Conservation (phyloP, 345 rosid genomes). For the Combretum micranthum region DNA sequence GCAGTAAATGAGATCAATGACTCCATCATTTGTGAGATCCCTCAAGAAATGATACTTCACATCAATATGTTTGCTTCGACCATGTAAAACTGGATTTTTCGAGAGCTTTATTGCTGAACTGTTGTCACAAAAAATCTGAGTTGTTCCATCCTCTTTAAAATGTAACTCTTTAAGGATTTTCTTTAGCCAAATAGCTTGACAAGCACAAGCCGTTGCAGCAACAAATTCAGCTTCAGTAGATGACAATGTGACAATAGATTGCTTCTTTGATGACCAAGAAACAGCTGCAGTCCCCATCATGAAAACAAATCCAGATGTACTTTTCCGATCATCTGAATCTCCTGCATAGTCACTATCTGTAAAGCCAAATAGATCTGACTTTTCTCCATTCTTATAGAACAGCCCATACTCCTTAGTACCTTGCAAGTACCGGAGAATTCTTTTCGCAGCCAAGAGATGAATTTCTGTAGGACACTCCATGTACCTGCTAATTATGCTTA, state of each 20-base stretch:
- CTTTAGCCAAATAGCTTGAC: conserved; percentile 1
- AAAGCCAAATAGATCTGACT: background rate
- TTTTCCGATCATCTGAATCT: background rate
- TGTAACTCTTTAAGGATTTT: background rate
- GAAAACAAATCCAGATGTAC: background rate
- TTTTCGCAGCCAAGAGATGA: no score
- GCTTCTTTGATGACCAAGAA: conserved; percentile 3
- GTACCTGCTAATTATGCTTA: no score
- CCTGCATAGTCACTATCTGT: background rate
- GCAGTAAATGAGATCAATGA: no score
- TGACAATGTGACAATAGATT: background rate
- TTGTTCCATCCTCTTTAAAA: background rate
- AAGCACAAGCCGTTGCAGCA: background rate
- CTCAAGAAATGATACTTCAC: no score
- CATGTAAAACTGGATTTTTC: conserved; percentile 1
- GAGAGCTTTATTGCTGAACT: background rate
- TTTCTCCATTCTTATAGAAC: background rate
- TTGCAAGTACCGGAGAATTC: no score
- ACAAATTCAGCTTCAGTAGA: background rate
- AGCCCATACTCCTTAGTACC: background rate
- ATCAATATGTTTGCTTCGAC: no score
- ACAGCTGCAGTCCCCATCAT: background rate
- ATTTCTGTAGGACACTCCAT: no score
- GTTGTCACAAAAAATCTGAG: background rate
- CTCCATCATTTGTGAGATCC: no score